Conservation (phyloP, 192 early-diverging fungal species). For the Spinellus fusiger region DNA sequence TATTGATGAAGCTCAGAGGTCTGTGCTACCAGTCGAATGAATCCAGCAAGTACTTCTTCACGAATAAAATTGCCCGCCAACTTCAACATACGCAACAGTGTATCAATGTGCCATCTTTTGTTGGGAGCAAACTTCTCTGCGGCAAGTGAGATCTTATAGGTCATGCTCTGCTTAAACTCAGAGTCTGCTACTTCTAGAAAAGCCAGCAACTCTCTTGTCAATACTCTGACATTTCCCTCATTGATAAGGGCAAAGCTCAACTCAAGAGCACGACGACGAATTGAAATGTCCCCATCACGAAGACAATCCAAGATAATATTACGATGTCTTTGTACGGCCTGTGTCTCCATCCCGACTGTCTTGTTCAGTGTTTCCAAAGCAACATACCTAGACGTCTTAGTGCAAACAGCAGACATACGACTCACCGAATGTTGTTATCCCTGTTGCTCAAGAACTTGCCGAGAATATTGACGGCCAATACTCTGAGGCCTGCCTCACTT, state of each 20-base stretch:
- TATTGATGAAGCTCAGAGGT: constrained; percentile 80
- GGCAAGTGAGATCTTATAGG: constrained; percentile 84
- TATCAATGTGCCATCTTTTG: constrained; percentile 97
- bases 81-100: constrained; percentile 82
- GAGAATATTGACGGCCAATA: constrained; percentile 96
- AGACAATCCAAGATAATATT: constrained; percentile 95
- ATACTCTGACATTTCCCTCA: constrained; percentile 82
- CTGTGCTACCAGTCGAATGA: constrained; percentile 84
- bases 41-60: constrained; percentile 75
- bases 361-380: constrained; percentile 96
- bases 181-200: constrained; percentile 89
- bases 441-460: constrained; percentile 91
- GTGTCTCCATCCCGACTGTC: constrained; percentile 82
- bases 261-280: constrained; percentile 92
- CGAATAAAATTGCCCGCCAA: constrained; percentile 66
- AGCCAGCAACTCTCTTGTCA: constrained; percentile 88
- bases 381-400: constrained; percentile 62
- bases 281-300: constrained; percentile 91
- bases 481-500: constrained; percentile 83
- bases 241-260: constrained; percentile 95
- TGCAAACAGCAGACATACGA: background rate
- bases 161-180: constrained; percentile 89
- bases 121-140: constrained; percentile 91
- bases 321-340: constrained; percentile 95
- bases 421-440: constrained; percentile 94